These are phyloP conservation scores for Penicillium sp. DNA, from an alignment of 2,329 filamentous ascomycete genomes.

Conservation along the genomic window DNA sequence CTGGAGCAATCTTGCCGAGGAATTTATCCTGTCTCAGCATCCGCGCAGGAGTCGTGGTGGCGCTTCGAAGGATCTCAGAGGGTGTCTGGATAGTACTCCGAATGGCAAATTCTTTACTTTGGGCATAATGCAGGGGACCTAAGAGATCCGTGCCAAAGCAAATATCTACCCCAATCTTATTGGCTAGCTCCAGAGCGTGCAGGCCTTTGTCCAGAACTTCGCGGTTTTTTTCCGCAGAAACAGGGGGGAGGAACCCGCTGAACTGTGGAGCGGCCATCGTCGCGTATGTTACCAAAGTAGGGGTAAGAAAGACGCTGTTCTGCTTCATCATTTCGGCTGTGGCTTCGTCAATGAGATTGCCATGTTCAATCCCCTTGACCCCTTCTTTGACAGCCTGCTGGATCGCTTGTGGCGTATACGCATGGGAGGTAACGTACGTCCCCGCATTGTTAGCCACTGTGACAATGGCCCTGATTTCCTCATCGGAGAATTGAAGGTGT, in stretches of 20 bases:
- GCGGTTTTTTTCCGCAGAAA: slow-evolving; percentile 50
- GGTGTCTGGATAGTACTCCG: slow-evolving; percentile 44
- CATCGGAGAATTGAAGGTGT: slow-evolving; percentile 56
- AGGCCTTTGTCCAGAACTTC: slow-evolving; percentile 51
- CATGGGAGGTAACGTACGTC: slow-evolving; percentile 58
- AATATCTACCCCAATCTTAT: slow-evolving; percentile 54
- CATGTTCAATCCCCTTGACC: slow-evolving; percentile 57
- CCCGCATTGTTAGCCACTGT: slow-evolving; percentile 51
- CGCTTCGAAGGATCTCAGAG: slow-evolving; percentile 48
- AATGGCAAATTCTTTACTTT: slow-evolving; percentile 52
- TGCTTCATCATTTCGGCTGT: slow-evolving; percentile 53
- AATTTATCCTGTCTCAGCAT: slow-evolving; percentile 49
- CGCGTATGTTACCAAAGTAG: slow-evolving; percentile 54
- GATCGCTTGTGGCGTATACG: slow-evolving; percentile 57
- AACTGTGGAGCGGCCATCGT: slow-evolving; percentile 47
- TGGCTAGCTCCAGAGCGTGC: slow-evolving; percentile 48
- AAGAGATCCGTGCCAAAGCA: slow-evolving; percentile 58
- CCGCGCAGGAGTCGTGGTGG: slow-evolving; percentile 54
- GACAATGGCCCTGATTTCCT: slow-evolving; percentile 56
- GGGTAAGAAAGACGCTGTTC: slow-evolving; percentile 52
- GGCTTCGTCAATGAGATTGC: slow-evolving; percentile 43
- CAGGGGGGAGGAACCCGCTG: slow-evolving; percentile 26
- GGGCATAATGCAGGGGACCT: slow-evolving; percentile 48
- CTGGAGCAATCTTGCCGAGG: slow-evolving; percentile 52
- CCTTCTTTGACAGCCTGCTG: slow-evolving; percentile 56